phyloP scores from a whole-genome alignment of 2,329 filamentous ascomycete species.

The Onygenales sp. region DNA sequence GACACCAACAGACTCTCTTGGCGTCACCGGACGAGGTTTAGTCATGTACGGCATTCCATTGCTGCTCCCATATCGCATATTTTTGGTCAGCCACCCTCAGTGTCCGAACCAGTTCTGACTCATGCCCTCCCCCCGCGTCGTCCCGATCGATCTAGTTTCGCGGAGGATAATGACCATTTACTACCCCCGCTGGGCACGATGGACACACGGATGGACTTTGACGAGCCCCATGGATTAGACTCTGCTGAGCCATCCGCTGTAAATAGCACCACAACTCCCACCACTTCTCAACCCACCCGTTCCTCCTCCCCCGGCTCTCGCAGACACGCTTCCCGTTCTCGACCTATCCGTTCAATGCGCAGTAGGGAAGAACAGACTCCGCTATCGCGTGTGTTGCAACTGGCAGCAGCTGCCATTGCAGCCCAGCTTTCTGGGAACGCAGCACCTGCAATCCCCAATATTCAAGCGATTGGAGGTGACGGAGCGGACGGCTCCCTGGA shows the following conservation, averaged over 20 bases:
- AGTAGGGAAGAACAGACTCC: constrained; percentile 51
- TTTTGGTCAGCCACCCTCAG: constrained; percentile 28
- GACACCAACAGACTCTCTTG: constrained; percentile 26
- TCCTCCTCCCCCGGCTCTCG: constrained; percentile 25
- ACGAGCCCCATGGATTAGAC: constrained; percentile 33
- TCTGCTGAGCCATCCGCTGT: constrained; percentile 30
- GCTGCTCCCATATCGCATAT: constrained; percentile 36
- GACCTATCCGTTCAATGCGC: constrained; percentile 43
- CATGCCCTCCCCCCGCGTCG: constrained; percentile 19
- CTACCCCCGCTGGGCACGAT: constrained; percentile 28
- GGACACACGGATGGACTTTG: constrained; percentile 33
- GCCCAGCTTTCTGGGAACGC: constrained; percentile 55
- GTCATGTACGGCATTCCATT: constrained; percentile 35
- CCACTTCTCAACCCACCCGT: constrained; percentile 18
- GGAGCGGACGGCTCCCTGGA: constrained; percentile 54
- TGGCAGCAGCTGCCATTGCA: constrained; percentile 55
- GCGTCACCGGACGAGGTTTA: constrained; percentile 31
- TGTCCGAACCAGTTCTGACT: constrained; percentile 14
- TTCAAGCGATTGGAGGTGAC: constrained; percentile 44
- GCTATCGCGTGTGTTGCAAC: constrained; percentile 52
- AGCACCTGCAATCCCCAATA: constrained; percentile 45
- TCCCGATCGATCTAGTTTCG: constrained; percentile 20
- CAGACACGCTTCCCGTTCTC: constrained; percentile 39
- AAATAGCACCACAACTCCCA: constrained; percentile 18
- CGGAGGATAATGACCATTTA: constrained; percentile 24